A percentile compares a stretch with the other conserved stretches of the same genome.
These are phyloP conservation scores for Lentinula lateritia DNA, from an alignment of 768 basidiomycete species.

Conservation along the genomic window DNA sequence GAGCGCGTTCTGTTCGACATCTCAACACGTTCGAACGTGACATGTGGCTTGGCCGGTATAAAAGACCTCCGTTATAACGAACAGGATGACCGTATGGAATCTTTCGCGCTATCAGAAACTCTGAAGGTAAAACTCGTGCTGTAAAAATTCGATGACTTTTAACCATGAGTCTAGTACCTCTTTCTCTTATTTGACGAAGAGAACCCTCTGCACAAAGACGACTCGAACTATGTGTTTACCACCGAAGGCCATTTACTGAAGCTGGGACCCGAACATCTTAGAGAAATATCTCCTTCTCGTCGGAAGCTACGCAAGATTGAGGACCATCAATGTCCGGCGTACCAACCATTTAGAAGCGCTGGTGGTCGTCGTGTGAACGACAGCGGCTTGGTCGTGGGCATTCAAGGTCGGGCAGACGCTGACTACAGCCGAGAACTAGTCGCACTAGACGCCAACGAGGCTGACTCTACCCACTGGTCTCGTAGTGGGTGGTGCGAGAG, in stretches of 20 bases:
- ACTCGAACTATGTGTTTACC: constrained; percentile 87
- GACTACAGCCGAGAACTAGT: constrained; percentile 80
- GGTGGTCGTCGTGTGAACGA: constrained; percentile 23
- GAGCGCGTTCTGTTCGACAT: constrained; percentile 81
- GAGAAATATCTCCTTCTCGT: constrained; percentile 51
- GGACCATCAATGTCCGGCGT: constrained; percentile 71
- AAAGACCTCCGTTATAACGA: constrained; percentile 71
- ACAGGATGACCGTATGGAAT: constrained; percentile 94
- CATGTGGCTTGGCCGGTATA: constrained; percentile 83
- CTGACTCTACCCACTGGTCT: constrained; percentile 57
- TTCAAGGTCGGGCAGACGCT: constrained; percentile 67
- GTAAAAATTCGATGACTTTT: not conserved
- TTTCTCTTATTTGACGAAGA: constrained; percentile 89
- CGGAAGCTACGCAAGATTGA: constrained; percentile 59
- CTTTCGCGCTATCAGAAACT: constrained; percentile 90
- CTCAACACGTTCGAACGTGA: constrained; percentile 65
- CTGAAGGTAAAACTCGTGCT: constrained; percentile 53
- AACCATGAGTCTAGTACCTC: constrained; percentile 58
- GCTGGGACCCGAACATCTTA: constrained; percentile 51
- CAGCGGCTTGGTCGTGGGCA: constrained; percentile 55
- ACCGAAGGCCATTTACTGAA: constrained; percentile 91
- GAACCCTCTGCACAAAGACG: constrained; percentile 65
- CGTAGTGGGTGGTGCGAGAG: constrained; percentile 71
- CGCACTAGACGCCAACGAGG: constrained; percentile 40
- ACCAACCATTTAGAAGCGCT: constrained; percentile 39